Evolutionary conservation across 768 basidiomycete genomes (phyloP), one percentile per base, ranked within the genome.

Genomic region (Boletus rex-veris): DNA sequence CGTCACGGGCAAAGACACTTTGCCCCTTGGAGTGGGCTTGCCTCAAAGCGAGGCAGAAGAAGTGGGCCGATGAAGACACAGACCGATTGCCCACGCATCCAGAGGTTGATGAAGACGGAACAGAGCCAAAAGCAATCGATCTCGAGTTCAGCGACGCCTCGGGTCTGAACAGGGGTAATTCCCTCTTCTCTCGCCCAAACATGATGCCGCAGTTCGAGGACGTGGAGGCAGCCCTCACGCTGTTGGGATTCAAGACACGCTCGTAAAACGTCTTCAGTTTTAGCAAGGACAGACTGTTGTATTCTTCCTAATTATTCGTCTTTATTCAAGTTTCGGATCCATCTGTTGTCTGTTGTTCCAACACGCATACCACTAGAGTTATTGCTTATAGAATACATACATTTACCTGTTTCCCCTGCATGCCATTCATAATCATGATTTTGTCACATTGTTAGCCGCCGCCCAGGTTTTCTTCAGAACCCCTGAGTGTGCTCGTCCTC

Each of bases 1-100:
- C 69, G 8, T 65, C 63, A 38, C 72, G 74, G 11, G 51, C 69
- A 33, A 77, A 77, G 59, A 72, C 71, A 18, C 74, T 78, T 21
- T 77, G 76, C 30, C 85, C 86, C 12, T 72, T 90, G 52, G 88
- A 89, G 62, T 88, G 85, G 85, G 86, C 86, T 0, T 89, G 86
- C 68, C 85, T 85, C 42, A 73, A 71, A 26, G 73, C 69, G 45
- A 69, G 75, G 51, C 66, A 66, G 45, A 72, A 57, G 40, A 59
- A 47, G 24, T 53, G 69, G 58, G 44, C 15, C 18, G 65, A 69
- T 48, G 63, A 62, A 52, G 58, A 67, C 26, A 46, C 57, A 48
- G 57, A 59, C n/a, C 44, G 40, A 12, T 33, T 48, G 7, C 40
- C 41, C 28, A n/a, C 52, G 37, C 57, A 39, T 60, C 46, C 55